Base-by-base conservation (phyloP, 2,329 filamentous ascomycete species). In the Fusarium foetens region DNA sequence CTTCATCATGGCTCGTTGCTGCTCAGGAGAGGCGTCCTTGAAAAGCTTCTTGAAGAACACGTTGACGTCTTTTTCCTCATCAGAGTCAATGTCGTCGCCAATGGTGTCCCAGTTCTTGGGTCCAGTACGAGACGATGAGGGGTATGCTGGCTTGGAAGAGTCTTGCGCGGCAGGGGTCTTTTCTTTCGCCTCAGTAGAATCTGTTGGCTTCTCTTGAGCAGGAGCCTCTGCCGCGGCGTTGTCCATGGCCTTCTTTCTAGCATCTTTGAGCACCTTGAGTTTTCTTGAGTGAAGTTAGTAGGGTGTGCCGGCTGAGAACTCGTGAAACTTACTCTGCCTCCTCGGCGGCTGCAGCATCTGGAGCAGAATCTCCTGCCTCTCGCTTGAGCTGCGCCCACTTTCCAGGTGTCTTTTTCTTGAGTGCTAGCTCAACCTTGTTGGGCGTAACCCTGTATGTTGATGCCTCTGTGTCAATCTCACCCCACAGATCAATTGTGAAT, bases 1-100 rank as follows among this genome's bases (percentile, higher is more conserved):
- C 89, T 99, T 99, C 90, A 97, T 94, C 96, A 99, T 99, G 13
- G 96, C 96, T 4, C 94, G 90, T 79, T 91, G 90, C 65, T 94
- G 93, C 75, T 99, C 95, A 0, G 91, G 89, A 53, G 92, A 90
- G 0, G 94, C 91, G 39, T 85, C 86, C 70, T 92, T 90, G 83
- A 95, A 98, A 3, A 99, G 85, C 77, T 92, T 91, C 86, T 97
- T 96, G 86, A 99, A 99, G 83, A 98, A 98, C 16, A 81, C 79
- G 76, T 97, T 92, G 13, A 94, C 90, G 33, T 92, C 89, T 68
- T 88, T 86, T 17, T 87, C 83, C 1, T 89, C 86, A 0, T 88
- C 86, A 14, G 90, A 90, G 2, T 89, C 86, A 3, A 88, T 86
- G 1, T 85, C 84, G 2, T 78, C 81, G 0, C 77, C 90, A 4